Base-by-base conservation (phyloP, 768 basidiomycete genomes). In the Amanita rimosa region DNA sequence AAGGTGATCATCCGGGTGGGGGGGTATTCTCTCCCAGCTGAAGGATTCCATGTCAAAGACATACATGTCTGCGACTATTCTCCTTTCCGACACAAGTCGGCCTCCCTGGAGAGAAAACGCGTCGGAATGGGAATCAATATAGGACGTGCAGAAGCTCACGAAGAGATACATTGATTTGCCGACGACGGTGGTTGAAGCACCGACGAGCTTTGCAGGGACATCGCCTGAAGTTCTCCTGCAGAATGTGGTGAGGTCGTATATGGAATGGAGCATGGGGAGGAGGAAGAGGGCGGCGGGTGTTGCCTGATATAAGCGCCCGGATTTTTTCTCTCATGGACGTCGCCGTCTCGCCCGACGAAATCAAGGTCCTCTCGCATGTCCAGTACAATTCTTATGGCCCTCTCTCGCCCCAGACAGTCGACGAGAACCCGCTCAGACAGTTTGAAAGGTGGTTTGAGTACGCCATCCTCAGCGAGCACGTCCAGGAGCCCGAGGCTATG, bases 401-500 rank as follows among this genome's bases (percentile, higher is more conserved):
- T 35, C 69, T 89, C 27, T 71, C 82, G 1, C 87, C 87, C 0
- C 48, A 66, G n/a, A 69, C 69, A 31, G 79, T 90, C 54, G 57
- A 65, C 27, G 67, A 78, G 2, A 76, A 77, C 49, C 95, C 95
- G 0, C 69, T 97, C 46, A 77, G 77, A 44, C 92, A 94, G 59
- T 98, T 98, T 67, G 79, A 80, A 46, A 57, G 64, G 26, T 98
- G 95, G 95, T 88, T 98, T 68, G 76, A 78, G 44, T 72, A 81
- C 36, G 79, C 78, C 17, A 64, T 72, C 44, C 70, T 70, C 40
- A 58, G 63, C 17, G 70, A 68, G n/a, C 54, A 61, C 11, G 87
- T 94, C 5, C 62, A 67, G 40, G 92, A 96, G 64, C 91, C 94
- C n/a, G 95, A 97, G 62, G 82, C 86, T 6, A 86, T 96, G 81